Evolutionary conservation across 495 filamentous ascomycete genomes (phyloP).

Genomic region (Neurospora sp.): DNA sequence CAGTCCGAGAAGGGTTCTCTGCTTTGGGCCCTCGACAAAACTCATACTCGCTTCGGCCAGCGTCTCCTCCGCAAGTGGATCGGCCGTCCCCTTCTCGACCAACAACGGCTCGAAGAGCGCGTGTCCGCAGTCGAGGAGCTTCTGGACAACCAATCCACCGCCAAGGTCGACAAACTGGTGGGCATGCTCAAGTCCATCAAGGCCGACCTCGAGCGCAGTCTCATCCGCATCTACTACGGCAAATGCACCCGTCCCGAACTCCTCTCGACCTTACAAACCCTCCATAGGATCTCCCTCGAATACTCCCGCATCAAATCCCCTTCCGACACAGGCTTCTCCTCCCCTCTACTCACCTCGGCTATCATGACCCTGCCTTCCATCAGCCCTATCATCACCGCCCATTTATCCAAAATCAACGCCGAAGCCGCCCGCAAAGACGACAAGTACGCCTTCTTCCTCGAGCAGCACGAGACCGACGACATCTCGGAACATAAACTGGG

Average conservation of each 20-base stretch:
- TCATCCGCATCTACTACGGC: conserved; percentile 95
- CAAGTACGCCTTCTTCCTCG: conserved; percentile 88
- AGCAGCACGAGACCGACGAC: conserved; percentile 72
- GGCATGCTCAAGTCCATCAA: conserved; percentile 58
- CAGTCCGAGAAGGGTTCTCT: conserved; percentile 77
- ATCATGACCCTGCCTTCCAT: conserved; percentile 73
- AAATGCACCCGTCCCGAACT: conserved; percentile 90
- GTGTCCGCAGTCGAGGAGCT: conserved; percentile 85
- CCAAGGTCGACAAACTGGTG: conserved; percentile 62
- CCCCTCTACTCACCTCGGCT: conserved; percentile 58
- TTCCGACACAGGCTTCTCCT: conserved; percentile 63
- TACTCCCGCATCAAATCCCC: conserved; percentile 56
- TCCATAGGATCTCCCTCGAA: conserved; percentile 69
- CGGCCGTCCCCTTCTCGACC: conserved; percentile 79
- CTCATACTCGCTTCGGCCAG: conserved; percentile 80
- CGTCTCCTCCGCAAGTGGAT: conserved; percentile 91
- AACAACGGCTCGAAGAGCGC: conserved; percentile 66
- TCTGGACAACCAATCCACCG: conserved; percentile 51
- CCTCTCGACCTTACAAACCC: conserved; percentile 68
- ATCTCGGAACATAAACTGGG: conserved; percentile 84
- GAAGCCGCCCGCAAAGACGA: conserved; percentile 79
- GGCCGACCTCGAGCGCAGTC: conserved; percentile 78
- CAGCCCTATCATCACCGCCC: conserved; percentile 52
- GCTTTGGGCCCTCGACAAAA: conserved; percentile 93
- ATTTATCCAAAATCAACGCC: conserved; percentile 76